Conservation (phyloP, 2,329 filamentous ascomycete species). For the Raffaelea albimanens region DNA sequence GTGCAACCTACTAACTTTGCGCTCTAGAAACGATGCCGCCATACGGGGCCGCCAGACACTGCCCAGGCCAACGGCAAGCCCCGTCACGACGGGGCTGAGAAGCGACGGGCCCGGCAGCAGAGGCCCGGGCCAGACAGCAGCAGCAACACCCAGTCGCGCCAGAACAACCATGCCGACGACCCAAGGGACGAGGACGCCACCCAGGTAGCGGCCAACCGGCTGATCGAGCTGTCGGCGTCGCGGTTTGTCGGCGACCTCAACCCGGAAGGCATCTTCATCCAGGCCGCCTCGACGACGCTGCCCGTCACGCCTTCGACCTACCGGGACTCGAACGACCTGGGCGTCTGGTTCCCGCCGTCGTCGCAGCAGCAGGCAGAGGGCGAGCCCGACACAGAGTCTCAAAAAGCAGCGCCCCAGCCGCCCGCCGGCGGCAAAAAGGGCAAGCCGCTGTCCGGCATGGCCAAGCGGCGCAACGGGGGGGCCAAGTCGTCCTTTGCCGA, state of each 20-base stretch:
- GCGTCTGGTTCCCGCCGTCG: slow-evolving; percentile 34
- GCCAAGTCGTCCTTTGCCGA: slow-evolving; percentile 3
- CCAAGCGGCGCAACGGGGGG: not conserved
- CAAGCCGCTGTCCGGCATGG: not conserved
- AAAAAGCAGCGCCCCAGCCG: too few species aligned
- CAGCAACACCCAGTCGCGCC: not conserved
- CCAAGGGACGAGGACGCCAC: slow-evolving; percentile 12
- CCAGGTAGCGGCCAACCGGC: slow-evolving; percentile 17
- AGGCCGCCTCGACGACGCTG: slow-evolving; percentile 35
- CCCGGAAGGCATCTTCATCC: slow-evolving; percentile 50
- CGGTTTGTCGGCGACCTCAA: slow-evolving; percentile 52
- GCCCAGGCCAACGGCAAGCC: too few species aligned
- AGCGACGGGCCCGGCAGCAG: not conserved
- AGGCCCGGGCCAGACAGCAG: not conserved
- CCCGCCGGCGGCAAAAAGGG: not conserved
- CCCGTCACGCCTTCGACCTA: slow-evolving; percentile 28
- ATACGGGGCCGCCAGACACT: not conserved
- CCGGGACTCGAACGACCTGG: slow-evolving; percentile 37
- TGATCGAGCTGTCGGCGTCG: slow-evolving; percentile 23
- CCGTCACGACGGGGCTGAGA: not conserved
- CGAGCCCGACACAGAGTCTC: too few species aligned
- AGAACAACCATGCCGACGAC: not conserved
- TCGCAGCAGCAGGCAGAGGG: not conserved
- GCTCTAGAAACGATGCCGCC: not conserved
- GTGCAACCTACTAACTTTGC: too few species aligned